Base-by-base conservation (phyloP, 306 rosid genomes). In the Rubus idaeus region DNA sequence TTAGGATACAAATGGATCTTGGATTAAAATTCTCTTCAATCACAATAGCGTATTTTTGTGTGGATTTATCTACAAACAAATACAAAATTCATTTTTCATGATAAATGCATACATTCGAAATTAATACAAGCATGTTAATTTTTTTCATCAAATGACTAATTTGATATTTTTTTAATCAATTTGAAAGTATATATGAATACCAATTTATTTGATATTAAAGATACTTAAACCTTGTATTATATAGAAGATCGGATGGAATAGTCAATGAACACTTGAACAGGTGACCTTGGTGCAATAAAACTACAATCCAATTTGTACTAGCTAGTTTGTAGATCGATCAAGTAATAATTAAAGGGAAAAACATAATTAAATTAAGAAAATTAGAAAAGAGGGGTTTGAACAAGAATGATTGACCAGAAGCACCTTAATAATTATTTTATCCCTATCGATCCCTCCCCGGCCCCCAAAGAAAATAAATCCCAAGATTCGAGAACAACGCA, bases 351-450 rank as follows among this genome's bases (percentile, higher is more conserved):
- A 68, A 44, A 44, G 18, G 50, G 50, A 46, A 12, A n/a, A 60
- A 42, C 6, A 0, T 18, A 12, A 68, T 44, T 9, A 11, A 18
- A 39, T 9, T 21, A 18, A 39, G 9, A 17, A 8, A 62, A 35
- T 30, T 1, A 12, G 39, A 5, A 44, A 26, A 20, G n/a, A 13
- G 6, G 5, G 8, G 69, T 74, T 58, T 74, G 77, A 74, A 44
- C 35, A 58, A 8, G 71, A 83, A 83, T 78, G 70, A 74, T 83
- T 82, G 80, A 74, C 85, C 61, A 41, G 55, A 52, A 47, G 73
- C 23, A 7, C 8, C 6, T 30, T 30, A 30, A 30, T 30, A 30
- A 30, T n/a, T 17, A 5, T 57, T 56, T 56, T 61, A 80, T 78
- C 77, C 86, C 83, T 42, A 11, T 45, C 10, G 8, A 45, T 45